Base-by-base conservation (phyloP, 2,329 filamentous ascomycete genomes). In the Fusarium xylarioides region DNA sequence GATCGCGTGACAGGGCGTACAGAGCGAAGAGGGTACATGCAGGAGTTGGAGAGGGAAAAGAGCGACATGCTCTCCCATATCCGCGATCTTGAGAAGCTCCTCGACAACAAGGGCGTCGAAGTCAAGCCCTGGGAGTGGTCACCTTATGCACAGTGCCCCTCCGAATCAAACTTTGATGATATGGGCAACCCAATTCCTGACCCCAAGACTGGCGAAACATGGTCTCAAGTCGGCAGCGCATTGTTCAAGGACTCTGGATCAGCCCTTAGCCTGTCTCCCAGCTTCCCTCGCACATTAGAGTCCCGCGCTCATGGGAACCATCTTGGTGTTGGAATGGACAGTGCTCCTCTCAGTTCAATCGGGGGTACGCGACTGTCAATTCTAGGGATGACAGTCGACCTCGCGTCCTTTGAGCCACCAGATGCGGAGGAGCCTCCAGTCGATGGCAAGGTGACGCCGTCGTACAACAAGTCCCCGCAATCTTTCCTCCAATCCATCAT, bases 1-100 rank as follows among this genome's bases (percentile, higher is more conserved):
- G 94, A 97, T 81, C 91, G 94, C 76, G 94, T 96, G 78, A 95
- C 93, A 7, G 93, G 94, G 66, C 91, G 92, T 71, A 93, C 94
- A 56, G 92, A 93, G 67, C 90, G 91, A 64, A 87, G 94, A 76
- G 94, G 94, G 59, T 94, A 95, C 78, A 86, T 93, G 73, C 91
- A 95, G 79, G 89, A 91, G 75, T 85, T 96, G 63, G 93, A 97
- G 81, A 87, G 88, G 68, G 90, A 95, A 78, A 91, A 92, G 81
- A 85, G 83, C n/a, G 87, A 88, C 74, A 88, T 95, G 84, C 86
- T 91, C 71, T 84, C 86, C 63, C 90, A 91, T 74, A 88, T 95
- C 43, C 86, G 87, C 38, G 89, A 93, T 71, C 86, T 95, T 70
- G 91, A 95, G 80, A 86, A 87, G 71, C 86, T 93, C 64, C 83